phyloP scores from a whole-genome alignment of 305 asterid genomes.

The Andrographis paniculata region DNA sequence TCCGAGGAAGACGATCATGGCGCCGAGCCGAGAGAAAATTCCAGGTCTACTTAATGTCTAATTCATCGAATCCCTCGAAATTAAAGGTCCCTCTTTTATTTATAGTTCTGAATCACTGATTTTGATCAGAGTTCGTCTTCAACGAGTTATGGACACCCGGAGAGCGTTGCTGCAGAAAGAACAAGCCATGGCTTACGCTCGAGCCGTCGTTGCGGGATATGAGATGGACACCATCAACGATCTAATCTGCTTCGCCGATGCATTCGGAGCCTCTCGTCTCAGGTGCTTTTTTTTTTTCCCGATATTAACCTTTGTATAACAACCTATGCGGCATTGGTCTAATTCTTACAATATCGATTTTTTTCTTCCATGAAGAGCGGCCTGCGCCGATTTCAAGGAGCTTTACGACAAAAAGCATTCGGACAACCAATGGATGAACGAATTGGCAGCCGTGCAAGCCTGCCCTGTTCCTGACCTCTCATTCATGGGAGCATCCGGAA shows the following conservation, averaged over 20 bases:
- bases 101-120: slow-evolving; percentile 12
- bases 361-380: slow-evolving; percentile 38
- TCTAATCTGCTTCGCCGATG: slow-evolving; percentile 64
- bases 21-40: slow-evolving; percentile 50
- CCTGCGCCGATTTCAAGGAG: slow-evolving; percentile 69
- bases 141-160: slow-evolving; percentile 65
- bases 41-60: slow-evolving; percentile 43
- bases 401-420: slow-evolving; percentile 68
- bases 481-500: slow-evolving; percentile 46
- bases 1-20: slow-evolving; percentile 41
- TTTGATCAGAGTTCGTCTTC: slow-evolving; percentile 48
- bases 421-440: slow-evolving; percentile 77
- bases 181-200: slow-evolving; percentile 90
- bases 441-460: slow-evolving; percentile 80
- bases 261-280: slow-evolving; percentile 77
- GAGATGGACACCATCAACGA: slow-evolving; percentile 60
- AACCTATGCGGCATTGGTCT: too few relatives aligned
- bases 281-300: slow-evolving; percentile 28
- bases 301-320: background rate
- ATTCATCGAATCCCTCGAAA: slow-evolving; percentile 2
- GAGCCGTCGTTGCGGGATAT: slow-evolving; percentile 88
- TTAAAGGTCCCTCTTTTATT: background rate
- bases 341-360: too few relatives aligned
- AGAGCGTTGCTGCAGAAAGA: slow-evolving; percentile 72
- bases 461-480: slow-evolving; percentile 42